Evolutionary conservation across 805 yeast genomes (phyloP).

Genomic region (Nakazawaea laoshanensis): DNA sequence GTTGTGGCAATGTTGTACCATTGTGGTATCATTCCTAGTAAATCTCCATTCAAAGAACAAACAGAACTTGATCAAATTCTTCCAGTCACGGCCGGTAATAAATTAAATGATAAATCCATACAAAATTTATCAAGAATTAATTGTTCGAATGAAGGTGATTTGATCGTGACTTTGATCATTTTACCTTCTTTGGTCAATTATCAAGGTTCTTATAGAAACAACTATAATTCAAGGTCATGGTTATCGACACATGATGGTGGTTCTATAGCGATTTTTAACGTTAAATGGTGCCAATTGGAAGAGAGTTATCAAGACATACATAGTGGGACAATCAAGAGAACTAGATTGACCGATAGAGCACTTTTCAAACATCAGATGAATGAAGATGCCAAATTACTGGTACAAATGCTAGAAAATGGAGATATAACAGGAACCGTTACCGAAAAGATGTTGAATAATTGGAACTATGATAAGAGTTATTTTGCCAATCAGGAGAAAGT

Average conservation of each 20-base stretch:
- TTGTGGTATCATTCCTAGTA: slow-evolving; percentile 50
- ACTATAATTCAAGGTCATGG: slow-evolving; percentile 75
- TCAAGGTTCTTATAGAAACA: slow-evolving; percentile 57
- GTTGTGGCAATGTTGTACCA: slow-evolving; percentile 68
- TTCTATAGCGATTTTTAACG: slow-evolving; percentile 53
- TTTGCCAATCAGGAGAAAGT: slow-evolving; percentile 14
- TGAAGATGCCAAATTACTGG: slow-evolving; percentile 9
- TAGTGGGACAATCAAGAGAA: slow-evolving; percentile 14
- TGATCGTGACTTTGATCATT: slow-evolving; percentile 49
- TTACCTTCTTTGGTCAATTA: slow-evolving; percentile 66
- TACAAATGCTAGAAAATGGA: slow-evolving; percentile 11
- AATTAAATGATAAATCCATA: slow-evolving; percentile 20
- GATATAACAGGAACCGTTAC: slow-evolving; percentile 11
- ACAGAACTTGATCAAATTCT: slow-evolving; percentile 12
- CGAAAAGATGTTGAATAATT: slow-evolving; percentile 14
- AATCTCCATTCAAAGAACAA: slow-evolving; percentile 16
- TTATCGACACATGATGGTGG: slow-evolving; percentile 66
- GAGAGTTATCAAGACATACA: slow-evolving; percentile 15
- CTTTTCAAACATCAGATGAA: slow-evolving; percentile 8
- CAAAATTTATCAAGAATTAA: slow-evolving; percentile 21
- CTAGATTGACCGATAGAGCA: slow-evolving; percentile 14
- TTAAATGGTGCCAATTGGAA: slow-evolving; percentile 34
- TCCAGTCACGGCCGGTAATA: slow-evolving; percentile 21
- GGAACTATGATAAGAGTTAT: slow-evolving; percentile 22
- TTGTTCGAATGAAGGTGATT: slow-evolving; percentile 28